Evolutionary conservation across 495 filamentous ascomycete species (phyloP).

Genomic region (Neurospora discreta): DNA sequence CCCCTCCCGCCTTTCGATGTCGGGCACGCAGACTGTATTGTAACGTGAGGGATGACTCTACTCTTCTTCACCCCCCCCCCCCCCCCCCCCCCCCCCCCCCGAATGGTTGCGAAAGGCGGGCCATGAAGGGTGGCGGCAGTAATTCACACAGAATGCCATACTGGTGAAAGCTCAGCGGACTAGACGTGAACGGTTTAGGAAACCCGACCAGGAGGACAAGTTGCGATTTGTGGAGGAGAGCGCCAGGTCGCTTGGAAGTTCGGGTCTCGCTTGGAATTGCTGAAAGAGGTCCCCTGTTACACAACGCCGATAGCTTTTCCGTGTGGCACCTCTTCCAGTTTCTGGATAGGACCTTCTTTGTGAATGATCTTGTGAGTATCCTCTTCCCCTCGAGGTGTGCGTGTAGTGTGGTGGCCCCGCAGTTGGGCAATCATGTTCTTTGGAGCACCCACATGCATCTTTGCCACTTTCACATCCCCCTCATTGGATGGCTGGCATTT

Average conservation of each 20-base stretch:
- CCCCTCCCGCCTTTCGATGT: not conserved
- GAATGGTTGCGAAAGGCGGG: not conserved
- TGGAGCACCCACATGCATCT: not conserved
- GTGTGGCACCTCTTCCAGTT: not conserved
- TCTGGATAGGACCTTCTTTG: not conserved
- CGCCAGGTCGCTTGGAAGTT: not conserved
- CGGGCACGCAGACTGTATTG: not conserved
- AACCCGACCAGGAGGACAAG: not conserved
- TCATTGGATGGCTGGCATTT: not conserved
- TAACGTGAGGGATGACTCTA: not conserved
- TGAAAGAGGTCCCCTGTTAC: not conserved
- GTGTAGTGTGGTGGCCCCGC: not conserved
- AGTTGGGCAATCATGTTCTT: not conserved
- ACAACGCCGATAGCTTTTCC: not conserved
- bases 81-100: too few relatives aligned
- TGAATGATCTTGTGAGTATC: not conserved
- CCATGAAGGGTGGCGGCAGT: not conserved
- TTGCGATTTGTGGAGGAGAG: not conserved
- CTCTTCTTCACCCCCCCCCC: not conserved
- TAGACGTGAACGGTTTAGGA: not conserved
- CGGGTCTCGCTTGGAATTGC: not conserved
- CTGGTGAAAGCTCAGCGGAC: not conserved
- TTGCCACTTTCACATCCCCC: not conserved
- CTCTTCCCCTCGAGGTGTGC: not conserved
- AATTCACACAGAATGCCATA: not conserved